These are phyloP conservation scores for Acacia confusa DNA, from an alignment of 306 rosid genomes.

Conservation along the genomic window DNA sequence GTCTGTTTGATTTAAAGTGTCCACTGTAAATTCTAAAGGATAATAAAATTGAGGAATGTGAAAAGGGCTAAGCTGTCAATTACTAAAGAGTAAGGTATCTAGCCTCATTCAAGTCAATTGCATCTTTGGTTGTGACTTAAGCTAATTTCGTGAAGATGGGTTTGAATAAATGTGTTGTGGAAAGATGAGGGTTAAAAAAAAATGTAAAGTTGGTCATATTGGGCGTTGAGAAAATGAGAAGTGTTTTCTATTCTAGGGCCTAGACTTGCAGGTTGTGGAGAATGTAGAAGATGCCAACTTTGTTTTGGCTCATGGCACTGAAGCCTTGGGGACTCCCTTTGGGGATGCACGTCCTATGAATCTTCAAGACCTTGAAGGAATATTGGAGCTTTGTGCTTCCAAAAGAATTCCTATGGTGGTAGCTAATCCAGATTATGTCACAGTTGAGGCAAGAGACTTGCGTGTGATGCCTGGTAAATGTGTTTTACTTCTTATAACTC, in stretches of 20 bases:
- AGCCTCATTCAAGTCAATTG: constrained; percentile 9
- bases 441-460: constrained; percentile 86
- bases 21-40: neutral
- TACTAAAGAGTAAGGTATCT: neutral
- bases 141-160: neutral
- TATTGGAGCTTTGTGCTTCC: constrained; percentile 78
- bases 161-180: neutral
- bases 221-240: constrained; percentile 23
- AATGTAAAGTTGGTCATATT: constrained; percentile 1
- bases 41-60: constrained; percentile 20
- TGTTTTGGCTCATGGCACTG: constrained; percentile 93
- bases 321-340: constrained; percentile 79
- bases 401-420: constrained; percentile 94
- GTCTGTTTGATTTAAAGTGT: constrained; percentile 10
- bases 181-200: no score
- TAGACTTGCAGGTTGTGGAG: constrained; percentile 77
- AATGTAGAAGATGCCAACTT: constrained; percentile 82
- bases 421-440: constrained; percentile 95
- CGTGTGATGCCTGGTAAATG: constrained; percentile 92
- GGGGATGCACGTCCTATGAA: constrained; percentile 63
- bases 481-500: constrained; percentile 13
- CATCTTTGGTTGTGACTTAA: neutral
- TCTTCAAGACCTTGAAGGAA: constrained; percentile 72
- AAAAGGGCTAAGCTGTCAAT: constrained; percentile 18
- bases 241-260: constrained; percentile 56